Conservation (phyloP, 139 green algal genomes). For the Axilococcus clingmanii region DNA sequence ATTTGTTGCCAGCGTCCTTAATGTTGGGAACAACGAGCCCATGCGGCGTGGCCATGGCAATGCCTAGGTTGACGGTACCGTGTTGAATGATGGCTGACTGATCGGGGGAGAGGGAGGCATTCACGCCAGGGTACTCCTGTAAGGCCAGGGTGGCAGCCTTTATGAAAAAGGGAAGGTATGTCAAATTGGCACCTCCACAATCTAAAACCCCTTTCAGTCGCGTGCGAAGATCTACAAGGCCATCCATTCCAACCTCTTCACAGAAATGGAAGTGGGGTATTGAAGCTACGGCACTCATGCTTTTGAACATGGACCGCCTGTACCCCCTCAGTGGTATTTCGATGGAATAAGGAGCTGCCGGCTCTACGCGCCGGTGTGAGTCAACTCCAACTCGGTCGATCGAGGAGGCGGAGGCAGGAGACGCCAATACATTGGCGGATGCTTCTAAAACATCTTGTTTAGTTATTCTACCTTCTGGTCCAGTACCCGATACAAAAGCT, state of each 20-base stretch:
- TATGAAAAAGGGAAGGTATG: slow-evolving; percentile 72
- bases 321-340: slow-evolving; percentile 43
- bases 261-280: slow-evolving; percentile 81
- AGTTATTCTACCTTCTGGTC: slow-evolving; percentile 56
- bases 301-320: slow-evolving; percentile 62
- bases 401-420: no score
- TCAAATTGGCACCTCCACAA: slow-evolving; percentile 51
- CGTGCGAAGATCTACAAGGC: slow-evolving; percentile 40
- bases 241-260: slow-evolving; percentile 57
- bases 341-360: neutral
- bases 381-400: no score
- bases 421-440: no score
- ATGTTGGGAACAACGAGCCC: slow-evolving; percentile 84
- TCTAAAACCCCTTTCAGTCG: slow-evolving; percentile 22
- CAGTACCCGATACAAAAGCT: slow-evolving; percentile 33
- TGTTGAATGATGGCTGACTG: slow-evolving; percentile 56
- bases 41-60: slow-evolving; percentile 75
- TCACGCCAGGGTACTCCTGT: slow-evolving; percentile 57
- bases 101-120: slow-evolving; percentile 57
- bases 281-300: slow-evolving; percentile 48
- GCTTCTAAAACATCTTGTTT: slow-evolving; percentile 37
- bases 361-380: no score
- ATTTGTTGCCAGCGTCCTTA: slow-evolving; percentile 48
- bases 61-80: slow-evolving; percentile 73
- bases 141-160: slow-evolving; percentile 74